Evolutionary conservation across 306 rosid species (phyloP).

Genomic region (Vicia villosa): DNA sequence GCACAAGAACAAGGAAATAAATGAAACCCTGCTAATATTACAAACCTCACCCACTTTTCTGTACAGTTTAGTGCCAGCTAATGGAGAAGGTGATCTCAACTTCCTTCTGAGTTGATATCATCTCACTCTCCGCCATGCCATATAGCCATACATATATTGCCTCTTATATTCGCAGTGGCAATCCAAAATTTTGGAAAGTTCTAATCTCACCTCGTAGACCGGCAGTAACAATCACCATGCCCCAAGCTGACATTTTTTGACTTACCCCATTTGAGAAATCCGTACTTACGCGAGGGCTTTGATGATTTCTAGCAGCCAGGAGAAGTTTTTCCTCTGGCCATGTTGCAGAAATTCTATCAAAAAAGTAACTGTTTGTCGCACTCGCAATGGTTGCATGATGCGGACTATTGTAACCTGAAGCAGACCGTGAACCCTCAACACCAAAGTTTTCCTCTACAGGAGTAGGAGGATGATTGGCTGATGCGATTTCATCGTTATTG

Average conservation of each 20-base stretch:
- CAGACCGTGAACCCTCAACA: conserved; percentile 51
- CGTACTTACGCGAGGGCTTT: conserved; percentile 77
- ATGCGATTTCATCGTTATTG: conserved; percentile 56
- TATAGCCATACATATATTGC: conserved; percentile 32
- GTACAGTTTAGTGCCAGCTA: conserved; percentile 67
- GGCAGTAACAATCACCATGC: conserved; percentile 95
- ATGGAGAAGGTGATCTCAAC: conserved; percentile 44
- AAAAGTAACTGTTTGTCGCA: conserved; percentile 83
- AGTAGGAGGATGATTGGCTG: conserved; percentile 92
- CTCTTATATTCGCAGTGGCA: conserved; percentile 72
- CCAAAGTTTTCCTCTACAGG: conserved; percentile 77
- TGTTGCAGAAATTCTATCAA: conserved; percentile 90
- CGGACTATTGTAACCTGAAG: conserved; percentile 67
- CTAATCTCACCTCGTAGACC: conserved; percentile 89
- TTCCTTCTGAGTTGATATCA: conserved; percentile 39
- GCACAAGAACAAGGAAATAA: conserved; percentile 68
- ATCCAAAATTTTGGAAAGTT: conserved; percentile 95
- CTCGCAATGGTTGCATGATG: conserved; percentile 80
- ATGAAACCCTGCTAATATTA: conserved; percentile 71
- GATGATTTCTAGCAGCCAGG: conserved; percentile 57
- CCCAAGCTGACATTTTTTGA: conserved; percentile 83
- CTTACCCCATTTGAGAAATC: conserved; percentile 59
- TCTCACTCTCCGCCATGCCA: conserved; percentile 43
- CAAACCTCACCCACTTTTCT: conserved; percentile 81
- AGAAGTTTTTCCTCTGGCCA: conserved; percentile 93